A percentile compares a stretch with the other conserved stretches of the same genome.
Conservation (phyloP, 78 protist species). For the Paratrimastix pyriformis region DNA sequence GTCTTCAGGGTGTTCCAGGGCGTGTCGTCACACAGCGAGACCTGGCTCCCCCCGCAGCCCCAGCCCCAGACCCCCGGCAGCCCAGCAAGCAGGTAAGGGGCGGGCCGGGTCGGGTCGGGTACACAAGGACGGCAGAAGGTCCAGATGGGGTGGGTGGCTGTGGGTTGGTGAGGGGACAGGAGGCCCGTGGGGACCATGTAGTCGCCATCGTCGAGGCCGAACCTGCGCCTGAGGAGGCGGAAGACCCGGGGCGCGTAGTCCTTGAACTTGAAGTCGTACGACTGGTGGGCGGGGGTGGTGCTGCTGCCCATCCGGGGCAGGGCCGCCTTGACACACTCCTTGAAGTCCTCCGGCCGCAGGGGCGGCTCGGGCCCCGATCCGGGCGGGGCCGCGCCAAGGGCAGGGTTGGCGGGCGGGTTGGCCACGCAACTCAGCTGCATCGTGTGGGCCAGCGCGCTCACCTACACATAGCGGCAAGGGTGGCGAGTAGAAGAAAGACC, state of each 20-base stretch:
- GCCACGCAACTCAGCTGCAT: no score
- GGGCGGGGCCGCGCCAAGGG: no score
- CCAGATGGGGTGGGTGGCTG: no score
- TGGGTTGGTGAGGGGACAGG: background rate
- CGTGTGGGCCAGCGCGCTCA: no score
- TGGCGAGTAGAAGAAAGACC: no score
- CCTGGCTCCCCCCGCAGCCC: background rate
- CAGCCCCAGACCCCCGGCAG: no score
- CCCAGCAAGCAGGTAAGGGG: no score
- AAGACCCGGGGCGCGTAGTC: conserved; percentile 29
- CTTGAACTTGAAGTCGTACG: conserved; percentile 30
- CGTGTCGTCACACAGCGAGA: conserved; percentile 27
- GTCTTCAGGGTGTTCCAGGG: conserved; percentile 49
- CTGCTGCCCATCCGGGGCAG: background rate
- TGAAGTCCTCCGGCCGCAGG: background rate
- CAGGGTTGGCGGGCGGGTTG: no score
- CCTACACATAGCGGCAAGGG: no score
- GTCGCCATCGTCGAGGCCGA: conserved; percentile 17
- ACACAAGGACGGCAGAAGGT: no score
- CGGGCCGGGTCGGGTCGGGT: no score
- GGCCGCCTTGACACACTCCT: background rate
- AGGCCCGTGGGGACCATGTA: conserved; percentile 19
- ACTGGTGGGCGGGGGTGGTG: background rate
- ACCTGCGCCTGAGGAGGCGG: background rate
- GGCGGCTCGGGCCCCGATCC: no score